Conservation (phyloP, 139 green algal species). For the Chlamydomonas sp. region DNA sequence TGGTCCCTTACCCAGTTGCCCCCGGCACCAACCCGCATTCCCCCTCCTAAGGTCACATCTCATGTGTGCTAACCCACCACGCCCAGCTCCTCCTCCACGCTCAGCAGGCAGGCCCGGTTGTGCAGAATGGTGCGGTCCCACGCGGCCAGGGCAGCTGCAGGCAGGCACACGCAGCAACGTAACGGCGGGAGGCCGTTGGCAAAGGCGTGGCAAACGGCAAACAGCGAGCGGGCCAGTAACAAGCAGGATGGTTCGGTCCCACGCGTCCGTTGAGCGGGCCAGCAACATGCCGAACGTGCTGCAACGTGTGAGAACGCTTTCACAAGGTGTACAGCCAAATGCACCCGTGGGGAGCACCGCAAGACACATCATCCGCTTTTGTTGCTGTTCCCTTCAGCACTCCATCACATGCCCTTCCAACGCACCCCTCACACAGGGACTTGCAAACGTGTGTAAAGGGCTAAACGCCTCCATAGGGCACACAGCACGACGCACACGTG, state of each 20-base stretch:
- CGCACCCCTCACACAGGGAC: not conserved
- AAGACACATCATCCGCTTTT: no score
- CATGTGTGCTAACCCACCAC: constrained; percentile 2
- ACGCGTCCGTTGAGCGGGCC: no score
- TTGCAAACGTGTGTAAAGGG: not conserved
- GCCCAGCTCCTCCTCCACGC: constrained; percentile 70
- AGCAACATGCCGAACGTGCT: no score
- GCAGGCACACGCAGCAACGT: no score
- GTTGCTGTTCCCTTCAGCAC: no score
- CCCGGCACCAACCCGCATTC: not conserved
- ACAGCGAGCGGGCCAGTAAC: no score
- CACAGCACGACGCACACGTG: not conserved
- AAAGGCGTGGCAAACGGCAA: no score
- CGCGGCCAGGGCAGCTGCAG: constrained; percentile 67
- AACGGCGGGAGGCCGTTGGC: no score
- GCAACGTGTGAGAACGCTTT: not conserved
- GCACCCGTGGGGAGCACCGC: no score
- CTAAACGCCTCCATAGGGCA: not conserved
- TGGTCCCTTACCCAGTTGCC: not conserved
- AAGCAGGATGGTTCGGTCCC: no score
- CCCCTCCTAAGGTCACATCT: not conserved
- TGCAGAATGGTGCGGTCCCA: constrained; percentile 88
- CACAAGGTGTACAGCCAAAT: not conserved
- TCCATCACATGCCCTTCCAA: no score
- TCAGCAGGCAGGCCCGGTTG: constrained; percentile 82